Conservation (phyloP, 106 monocot species). For the Cymbidium sinense region DNA sequence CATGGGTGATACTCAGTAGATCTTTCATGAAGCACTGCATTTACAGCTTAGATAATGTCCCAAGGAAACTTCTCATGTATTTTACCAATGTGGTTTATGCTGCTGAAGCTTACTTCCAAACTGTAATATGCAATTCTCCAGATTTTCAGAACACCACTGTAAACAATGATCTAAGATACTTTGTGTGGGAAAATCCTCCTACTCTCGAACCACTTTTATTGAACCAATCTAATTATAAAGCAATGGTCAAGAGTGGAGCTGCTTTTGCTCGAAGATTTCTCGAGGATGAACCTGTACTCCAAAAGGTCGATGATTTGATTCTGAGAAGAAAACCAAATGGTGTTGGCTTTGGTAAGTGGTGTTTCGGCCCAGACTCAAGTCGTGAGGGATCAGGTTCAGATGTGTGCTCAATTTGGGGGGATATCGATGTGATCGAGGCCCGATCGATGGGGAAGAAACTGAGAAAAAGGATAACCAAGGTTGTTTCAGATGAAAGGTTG, state of each 20-base stretch:
- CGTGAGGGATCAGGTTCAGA: conserved; percentile 9
- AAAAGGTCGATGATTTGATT: conserved; percentile 41
- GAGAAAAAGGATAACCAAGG: conserved; percentile 22
- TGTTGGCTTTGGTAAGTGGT: conserved; percentile 45
- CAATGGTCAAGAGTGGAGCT: conserved; percentile 54
- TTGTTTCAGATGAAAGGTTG: conserved; percentile 34
- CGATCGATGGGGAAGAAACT: conserved; percentile 38
- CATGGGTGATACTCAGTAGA: conserved; percentile 82
- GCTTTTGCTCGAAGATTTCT: conserved; percentile 62
- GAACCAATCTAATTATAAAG: conserved; percentile 42
- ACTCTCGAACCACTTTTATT: conserved; percentile 54
- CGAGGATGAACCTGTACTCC: conserved; percentile 44
- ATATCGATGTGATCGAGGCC: conserved; percentile 37
- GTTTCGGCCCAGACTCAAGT: conserved; percentile 6
- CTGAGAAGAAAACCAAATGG: conserved; percentile 33
- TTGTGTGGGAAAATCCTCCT: conserved; percentile 70
- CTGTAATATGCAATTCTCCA: conserved; percentile 67
- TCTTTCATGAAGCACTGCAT: conserved; percentile 57
- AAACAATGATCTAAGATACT: conserved; percentile 66
- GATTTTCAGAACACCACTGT: conserved; percentile 74
- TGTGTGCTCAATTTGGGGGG: conserved; percentile 37
- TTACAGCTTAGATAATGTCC: conserved; percentile 71
- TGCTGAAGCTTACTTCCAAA: conserved; percentile 84
- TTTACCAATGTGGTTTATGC: conserved; percentile 65
- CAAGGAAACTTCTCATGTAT: conserved; percentile 86